Evolutionary conservation across 164 flowering plant genomes (phyloP).

Genomic region (Vitis labrusca): DNA sequence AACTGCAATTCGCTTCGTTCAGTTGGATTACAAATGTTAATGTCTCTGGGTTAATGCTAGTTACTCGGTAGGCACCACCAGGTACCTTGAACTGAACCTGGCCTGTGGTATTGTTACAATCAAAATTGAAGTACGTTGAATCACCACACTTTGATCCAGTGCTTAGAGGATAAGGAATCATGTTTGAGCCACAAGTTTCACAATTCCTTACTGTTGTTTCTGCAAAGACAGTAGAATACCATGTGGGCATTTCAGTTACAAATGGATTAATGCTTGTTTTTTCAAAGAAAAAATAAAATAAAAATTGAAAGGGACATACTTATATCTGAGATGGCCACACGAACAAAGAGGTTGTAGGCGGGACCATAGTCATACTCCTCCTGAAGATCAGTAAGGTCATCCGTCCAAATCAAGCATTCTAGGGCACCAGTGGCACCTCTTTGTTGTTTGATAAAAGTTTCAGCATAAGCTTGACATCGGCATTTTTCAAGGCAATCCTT

Average conservation of each 20-base stretch:
- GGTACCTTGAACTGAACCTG: not conserved
- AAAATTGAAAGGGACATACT: conserved; percentile 1
- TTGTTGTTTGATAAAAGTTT: too few species aligned
- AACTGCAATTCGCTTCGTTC: conserved; percentile 13
- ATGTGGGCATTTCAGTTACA: not conserved
- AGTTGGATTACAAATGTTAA: conserved; percentile 22
- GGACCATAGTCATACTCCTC: too few species aligned
- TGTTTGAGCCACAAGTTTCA: too few species aligned
- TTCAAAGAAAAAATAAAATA: not conserved
- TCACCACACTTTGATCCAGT: conserved; percentile 8
- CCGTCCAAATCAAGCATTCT: too few species aligned
- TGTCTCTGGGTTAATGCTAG: conserved; percentile 22
- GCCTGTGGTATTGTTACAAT: too few species aligned
- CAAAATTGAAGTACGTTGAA: too few species aligned
- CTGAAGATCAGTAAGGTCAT: too few species aligned
- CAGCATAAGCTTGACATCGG: too few species aligned
- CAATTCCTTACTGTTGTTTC: not conserved
- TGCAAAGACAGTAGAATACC: too few species aligned
- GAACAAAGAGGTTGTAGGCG: conserved; percentile 7
- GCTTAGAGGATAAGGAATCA: conserved; percentile 37
- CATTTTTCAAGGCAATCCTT: not conserved
- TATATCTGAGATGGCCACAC: conserved; percentile 2
- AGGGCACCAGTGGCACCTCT: too few species aligned
- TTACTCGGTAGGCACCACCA: conserved; percentile 20
- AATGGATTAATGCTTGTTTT: too few species aligned